These are phyloP conservation scores for Chrysanthemum makinoi DNA, from an alignment of 129 eudicot species.

Conservation along the genomic window DNA sequence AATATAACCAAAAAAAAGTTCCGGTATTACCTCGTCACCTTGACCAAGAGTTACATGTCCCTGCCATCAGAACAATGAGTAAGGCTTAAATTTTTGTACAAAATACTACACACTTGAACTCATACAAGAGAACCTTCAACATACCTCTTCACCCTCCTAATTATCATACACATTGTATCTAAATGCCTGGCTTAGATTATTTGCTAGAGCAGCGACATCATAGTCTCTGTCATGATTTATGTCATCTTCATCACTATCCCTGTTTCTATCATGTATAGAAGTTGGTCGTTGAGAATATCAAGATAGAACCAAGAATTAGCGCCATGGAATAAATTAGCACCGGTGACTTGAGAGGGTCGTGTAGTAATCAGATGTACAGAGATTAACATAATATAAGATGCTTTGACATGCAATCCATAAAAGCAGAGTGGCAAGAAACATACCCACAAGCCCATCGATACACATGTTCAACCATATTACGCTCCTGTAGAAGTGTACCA, in stretches of 20 bases:
- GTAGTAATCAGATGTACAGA: background rate
- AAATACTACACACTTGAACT: background rate
- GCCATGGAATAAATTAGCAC: background rate
- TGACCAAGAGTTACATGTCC: constrained; percentile 67
- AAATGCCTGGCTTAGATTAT: constrained; percentile 87
- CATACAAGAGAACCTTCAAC: constrained; percentile 3
- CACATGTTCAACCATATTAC: constrained; percentile 74
- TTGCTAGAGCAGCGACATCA: constrained; percentile 89
- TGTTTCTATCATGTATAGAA: constrained; percentile 71
- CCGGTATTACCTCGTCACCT: constrained; percentile 65
- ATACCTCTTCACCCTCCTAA: constrained; percentile 83
- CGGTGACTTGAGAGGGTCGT: background rate
- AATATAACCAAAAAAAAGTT: no score
- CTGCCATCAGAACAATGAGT: constrained; percentile 36
- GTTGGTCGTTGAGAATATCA: constrained; percentile 71
- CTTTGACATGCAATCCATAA: background rate
- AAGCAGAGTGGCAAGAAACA: constrained; percentile 27
- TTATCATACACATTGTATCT: constrained; percentile 60
- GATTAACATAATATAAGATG: background rate
- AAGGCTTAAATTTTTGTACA: background rate
- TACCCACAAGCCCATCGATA: constrained; percentile 98
- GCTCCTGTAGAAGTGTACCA: constrained; percentile 67
- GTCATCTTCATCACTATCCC: constrained; percentile 91
- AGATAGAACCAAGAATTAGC: constrained; percentile 4
- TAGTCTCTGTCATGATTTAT: constrained; percentile 86